These are phyloP conservation scores for Mycena latifolia DNA, from an alignment of 768 basidiomycete genomes.

Conservation along the genomic window DNA sequence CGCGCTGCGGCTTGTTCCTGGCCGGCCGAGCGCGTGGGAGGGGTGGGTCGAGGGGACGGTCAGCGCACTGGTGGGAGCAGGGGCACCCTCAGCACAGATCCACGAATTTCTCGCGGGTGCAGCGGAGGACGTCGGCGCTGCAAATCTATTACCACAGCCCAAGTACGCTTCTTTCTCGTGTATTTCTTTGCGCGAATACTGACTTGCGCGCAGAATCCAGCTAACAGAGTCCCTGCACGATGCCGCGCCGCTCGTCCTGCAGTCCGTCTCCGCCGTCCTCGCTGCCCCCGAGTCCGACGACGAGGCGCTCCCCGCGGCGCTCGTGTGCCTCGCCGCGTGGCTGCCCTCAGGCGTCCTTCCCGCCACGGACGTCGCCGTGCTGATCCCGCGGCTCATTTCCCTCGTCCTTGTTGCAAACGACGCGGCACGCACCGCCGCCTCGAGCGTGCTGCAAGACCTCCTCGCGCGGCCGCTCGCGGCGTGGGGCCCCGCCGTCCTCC, in stretches of 20 bases:
- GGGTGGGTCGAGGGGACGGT: slow-evolving; percentile 81
- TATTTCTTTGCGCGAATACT: slow-evolving; percentile 5
- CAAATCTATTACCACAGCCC: slow-evolving; percentile 79
- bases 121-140: slow-evolving; percentile 83
- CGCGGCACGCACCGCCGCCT: slow-evolving; percentile 59
- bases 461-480: slow-evolving; percentile 82
- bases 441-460: slow-evolving; percentile 83
- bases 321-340: slow-evolving; percentile 90
- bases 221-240: slow-evolving; percentile 76
- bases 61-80: slow-evolving; percentile 68
- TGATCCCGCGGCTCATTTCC: slow-evolving; percentile 76
- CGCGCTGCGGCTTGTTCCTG: slow-evolving; percentile 18
- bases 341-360: slow-evolving; percentile 59
- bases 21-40: slow-evolving; percentile 61
- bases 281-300: slow-evolving; percentile 41
- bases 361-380: slow-evolving; percentile 73
- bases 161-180: slow-evolving; percentile 45
- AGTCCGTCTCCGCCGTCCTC: slow-evolving; percentile 73
- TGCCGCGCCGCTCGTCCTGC: slow-evolving; percentile 78
- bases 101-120: slow-evolving; percentile 87
- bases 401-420: slow-evolving; percentile 63
- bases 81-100: slow-evolving; percentile 69
- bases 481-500: slow-evolving; percentile 75
- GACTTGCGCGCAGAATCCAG: slow-evolving; percentile 34
- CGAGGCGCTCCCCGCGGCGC: slow-evolving; percentile 70